Conservation (phyloP, 169 alveolate genomes). For the Eimeria tenella region DNA sequence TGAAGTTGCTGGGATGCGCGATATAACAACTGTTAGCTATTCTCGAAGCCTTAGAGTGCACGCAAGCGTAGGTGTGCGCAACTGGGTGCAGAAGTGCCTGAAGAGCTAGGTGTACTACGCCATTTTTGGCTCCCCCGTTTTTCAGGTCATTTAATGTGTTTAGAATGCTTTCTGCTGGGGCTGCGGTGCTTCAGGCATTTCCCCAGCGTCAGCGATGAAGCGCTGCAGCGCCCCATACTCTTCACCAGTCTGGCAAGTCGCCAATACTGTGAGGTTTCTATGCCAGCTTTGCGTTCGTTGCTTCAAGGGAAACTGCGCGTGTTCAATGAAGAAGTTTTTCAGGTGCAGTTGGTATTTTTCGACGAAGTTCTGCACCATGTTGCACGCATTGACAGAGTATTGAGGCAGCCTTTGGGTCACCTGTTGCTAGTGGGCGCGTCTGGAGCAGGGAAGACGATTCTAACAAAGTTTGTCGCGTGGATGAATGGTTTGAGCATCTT, state of each 20-base stretch:
- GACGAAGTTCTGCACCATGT: conserved; percentile 97
- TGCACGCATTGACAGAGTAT: conserved; percentile 97
- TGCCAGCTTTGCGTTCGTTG: conserved; percentile 59
- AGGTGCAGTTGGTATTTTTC: conserved; percentile 95
- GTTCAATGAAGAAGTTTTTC: conserved; percentile 97
- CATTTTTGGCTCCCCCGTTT: not conserved
- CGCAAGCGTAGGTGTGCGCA: not conserved
- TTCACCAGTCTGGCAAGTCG: conserved; percentile 72
- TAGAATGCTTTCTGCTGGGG: not conserved
- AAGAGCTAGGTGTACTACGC: not conserved
- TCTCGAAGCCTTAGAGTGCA: not conserved
- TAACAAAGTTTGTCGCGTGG: conserved; percentile 98
- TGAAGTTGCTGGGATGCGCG: too few relatives aligned
- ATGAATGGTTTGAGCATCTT: conserved; percentile 96
- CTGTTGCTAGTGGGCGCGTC: conserved; percentile 96
- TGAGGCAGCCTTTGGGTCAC: conserved; percentile 98
- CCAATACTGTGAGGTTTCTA: conserved; percentile 70
- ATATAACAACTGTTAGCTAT: too few relatives aligned
- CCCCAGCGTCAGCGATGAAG: conserved; percentile 52
- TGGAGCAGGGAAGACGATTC: conserved; percentile 98
- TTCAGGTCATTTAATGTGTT: conserved; percentile 18
- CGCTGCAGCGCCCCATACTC: conserved; percentile 75
- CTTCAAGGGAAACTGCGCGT: conserved; percentile 88
- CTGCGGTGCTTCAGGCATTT: conserved; percentile 73
- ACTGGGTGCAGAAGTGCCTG: not conserved